These are phyloP conservation scores for Boletus patriciae DNA, from an alignment of 768 basidiomycete species.

Conservation along the genomic window DNA sequence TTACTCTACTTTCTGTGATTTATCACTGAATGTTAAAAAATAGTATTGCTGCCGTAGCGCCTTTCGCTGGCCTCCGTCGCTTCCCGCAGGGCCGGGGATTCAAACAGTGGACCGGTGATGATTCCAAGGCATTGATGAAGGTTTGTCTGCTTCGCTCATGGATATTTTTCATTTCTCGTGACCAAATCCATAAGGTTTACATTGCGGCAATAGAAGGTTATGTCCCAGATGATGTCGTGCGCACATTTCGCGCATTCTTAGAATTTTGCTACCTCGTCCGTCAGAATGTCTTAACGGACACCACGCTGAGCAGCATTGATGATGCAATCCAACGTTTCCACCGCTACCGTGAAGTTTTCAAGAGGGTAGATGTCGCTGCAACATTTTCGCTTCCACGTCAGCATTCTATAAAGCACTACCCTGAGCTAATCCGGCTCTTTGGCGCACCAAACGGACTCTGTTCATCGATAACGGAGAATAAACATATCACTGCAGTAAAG, in stretches of 20 bases:
- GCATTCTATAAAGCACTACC: conserved; percentile 36
- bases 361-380: too few relatives aligned
- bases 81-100: conserved; percentile 35
- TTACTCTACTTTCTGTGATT: background rate
- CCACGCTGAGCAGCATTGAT: too few relatives aligned
- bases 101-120: conserved; percentile 41
- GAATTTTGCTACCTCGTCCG: too few relatives aligned
- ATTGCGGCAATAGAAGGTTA: conserved; percentile 28
- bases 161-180: background rate
- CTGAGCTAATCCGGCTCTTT: conserved; percentile 24
- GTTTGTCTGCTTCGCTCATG: conserved; percentile 13
- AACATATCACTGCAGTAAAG: conserved; percentile 40
- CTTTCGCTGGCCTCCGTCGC: conserved; percentile 27
- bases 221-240: conserved; percentile 19
- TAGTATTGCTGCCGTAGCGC: conserved; percentile 31
- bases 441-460: conserved; percentile 14
- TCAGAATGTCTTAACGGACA: too few relatives aligned
- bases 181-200: conserved; percentile 23
- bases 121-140: conserved; percentile 43
- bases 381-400: conserved; percentile 32
- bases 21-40: background rate
- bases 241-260: too few relatives aligned
- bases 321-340: too few relatives aligned
- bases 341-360: too few relatives aligned
- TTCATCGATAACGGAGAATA: conserved; percentile 35